Conservation (phyloP, 192 early-diverging fungal species). For the Coemansia sp. region DNA sequence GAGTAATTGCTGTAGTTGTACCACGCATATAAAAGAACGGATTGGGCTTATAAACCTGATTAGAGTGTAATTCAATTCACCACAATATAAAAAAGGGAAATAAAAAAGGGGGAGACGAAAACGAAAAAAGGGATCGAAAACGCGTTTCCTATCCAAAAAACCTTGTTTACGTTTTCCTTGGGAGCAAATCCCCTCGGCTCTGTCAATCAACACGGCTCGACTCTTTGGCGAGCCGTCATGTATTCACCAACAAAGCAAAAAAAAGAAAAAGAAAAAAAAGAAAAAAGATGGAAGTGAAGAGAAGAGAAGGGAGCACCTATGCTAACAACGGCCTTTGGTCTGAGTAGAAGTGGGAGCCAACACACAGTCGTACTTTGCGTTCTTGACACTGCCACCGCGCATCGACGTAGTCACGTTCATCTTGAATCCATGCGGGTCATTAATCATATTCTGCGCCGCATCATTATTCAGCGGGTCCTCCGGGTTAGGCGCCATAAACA, state of each 20-base stretch:
- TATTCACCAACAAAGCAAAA: background rate
- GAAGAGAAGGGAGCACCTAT: background rate
- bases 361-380: constrained; percentile 70
- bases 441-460: constrained; percentile 78
- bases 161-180: constrained; percentile 11
- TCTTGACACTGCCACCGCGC: constrained; percentile 69
- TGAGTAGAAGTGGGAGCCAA: background rate
- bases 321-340: background rate
- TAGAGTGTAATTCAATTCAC: background rate
- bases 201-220: background rate
- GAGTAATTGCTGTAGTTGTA: background rate
- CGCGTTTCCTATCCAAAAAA: constrained; percentile 2
- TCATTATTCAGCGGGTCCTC: constrained; percentile 99
- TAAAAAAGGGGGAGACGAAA: constrained; percentile 16
- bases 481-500: constrained; percentile 93
- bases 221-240: background rate
- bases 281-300: background rate
- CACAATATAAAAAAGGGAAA: constrained; percentile 3
- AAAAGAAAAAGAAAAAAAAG: background rate
- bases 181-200: background rate
- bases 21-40: constrained; percentile 2
- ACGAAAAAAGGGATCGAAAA: background rate
- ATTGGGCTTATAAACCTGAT: constrained; percentile 15
- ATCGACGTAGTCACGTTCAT: constrained; percentile 74
- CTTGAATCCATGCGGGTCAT: constrained; percentile 69